Evolutionary conservation across 768 basidiomycete species (phyloP).

Genomic region (Cystobasidium ongulense): DNA sequence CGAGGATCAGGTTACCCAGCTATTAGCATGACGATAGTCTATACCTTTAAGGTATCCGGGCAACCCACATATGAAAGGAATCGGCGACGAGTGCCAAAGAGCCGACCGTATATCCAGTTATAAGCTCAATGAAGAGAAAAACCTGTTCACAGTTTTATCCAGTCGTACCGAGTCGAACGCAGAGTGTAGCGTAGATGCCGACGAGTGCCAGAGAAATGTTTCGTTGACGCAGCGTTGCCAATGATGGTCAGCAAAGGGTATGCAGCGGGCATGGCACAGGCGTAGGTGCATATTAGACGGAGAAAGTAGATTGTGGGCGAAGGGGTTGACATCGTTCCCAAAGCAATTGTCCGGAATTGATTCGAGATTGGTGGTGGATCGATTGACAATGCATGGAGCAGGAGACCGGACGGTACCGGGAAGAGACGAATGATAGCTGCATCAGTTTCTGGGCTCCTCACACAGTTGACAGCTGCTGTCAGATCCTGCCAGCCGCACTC

Average conservation of each 20-base stretch:
- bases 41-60: background rate
- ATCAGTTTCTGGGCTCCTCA: background rate
- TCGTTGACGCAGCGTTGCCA: no score
- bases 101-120: constrained; percentile 85
- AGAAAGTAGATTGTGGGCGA: background rate
- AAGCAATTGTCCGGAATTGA: background rate
- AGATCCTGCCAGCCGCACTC: background rate
- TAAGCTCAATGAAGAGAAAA: constrained; percentile 80
- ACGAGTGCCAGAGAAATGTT: no score
- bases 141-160: no score
- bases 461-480: background rate
- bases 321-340: background rate
- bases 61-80: constrained; percentile 71
- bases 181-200: no score
- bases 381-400: background rate
- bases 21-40: no score
- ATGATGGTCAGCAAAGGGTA: no score
- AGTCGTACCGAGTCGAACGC: background rate
- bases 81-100: constrained; percentile 92
- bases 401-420: background rate
- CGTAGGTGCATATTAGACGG: no score
- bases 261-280: no score
- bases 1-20: background rate
- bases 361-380: background rate
- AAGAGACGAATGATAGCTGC: background rate